Percentiles rank a stretch among this genome's conserved stretches.
phyloP scores from a whole-genome alignment of 352 stramenopile species.

The Phytophthora quininea region DNA sequence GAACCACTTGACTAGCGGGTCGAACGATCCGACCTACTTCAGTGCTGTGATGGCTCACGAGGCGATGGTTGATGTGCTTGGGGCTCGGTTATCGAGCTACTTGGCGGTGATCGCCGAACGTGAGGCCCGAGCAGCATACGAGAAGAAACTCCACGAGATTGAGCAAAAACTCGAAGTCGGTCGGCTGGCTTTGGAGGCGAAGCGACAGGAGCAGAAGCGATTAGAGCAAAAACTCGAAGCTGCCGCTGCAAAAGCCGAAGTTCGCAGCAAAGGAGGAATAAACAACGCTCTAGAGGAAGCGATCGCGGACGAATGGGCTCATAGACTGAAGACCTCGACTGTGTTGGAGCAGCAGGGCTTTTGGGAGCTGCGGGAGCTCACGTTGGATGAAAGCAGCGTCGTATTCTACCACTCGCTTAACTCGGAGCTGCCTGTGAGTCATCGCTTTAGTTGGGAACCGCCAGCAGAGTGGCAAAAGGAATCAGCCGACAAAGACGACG shows the following conservation, averaged over 20 bases:
- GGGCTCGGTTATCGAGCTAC: slow-evolving; percentile 48
- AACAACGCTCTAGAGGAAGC: slow-evolving; percentile 17
- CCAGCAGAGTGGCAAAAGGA: slow-evolving; percentile 39
- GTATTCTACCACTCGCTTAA: slow-evolving; percentile 79
- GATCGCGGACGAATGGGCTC: slow-evolving; percentile 51
- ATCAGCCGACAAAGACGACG: slow-evolving; percentile 22
- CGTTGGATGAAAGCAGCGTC: slow-evolving; percentile 48
- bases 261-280: slow-evolving; percentile 27
- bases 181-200: slow-evolving; percentile 57
- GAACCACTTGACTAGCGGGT: slow-evolving; percentile 42
- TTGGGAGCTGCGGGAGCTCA: slow-evolving; percentile 72
- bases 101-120: slow-evolving; percentile 50
- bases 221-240: slow-evolving; percentile 58
- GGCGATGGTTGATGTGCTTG: slow-evolving; percentile 50
- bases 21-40: slow-evolving; percentile 56
- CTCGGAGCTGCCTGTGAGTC: slow-evolving; percentile 38
- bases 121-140: slow-evolving; percentile 52
- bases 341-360: slow-evolving; percentile 53
- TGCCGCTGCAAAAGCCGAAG: slow-evolving; percentile 31
- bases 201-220: slow-evolving; percentile 67
- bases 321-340: slow-evolving; percentile 46
- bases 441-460: slow-evolving; percentile 58
- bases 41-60: slow-evolving; percentile 61
- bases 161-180: slow-evolving; percentile 71
- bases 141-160: slow-evolving; percentile 63